A percentile compares a stretch with the other conserved stretches of the same genome.
Evolutionary conservation across 2,329 filamentous ascomycete genomes (phyloP).

Genomic region (Orbilia oligospora): DNA sequence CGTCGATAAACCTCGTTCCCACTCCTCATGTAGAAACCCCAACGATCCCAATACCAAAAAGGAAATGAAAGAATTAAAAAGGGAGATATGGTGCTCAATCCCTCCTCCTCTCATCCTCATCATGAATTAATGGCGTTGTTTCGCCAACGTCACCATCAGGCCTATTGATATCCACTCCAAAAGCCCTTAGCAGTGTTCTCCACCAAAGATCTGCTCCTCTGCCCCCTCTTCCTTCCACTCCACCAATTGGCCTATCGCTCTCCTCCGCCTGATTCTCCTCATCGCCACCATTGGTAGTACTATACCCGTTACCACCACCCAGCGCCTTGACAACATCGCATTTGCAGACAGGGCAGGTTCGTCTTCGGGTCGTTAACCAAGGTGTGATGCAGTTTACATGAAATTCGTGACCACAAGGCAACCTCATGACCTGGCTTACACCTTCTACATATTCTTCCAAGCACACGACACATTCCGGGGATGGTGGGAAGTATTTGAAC

Average conservation of each 20-base stretch:
- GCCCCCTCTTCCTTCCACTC: constrained; percentile 20
- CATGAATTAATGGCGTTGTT: constrained; percentile 49
- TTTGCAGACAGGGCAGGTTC: constrained; percentile 99
- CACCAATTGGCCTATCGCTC: constrained; percentile 31
- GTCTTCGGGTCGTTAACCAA: constrained; percentile 93
- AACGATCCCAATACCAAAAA: constrained; percentile 1
- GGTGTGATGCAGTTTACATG: constrained; percentile 98
- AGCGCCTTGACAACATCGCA: constrained; percentile 82
- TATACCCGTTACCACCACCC: constrained; percentile 46
- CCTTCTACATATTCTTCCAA: constrained; percentile 96
- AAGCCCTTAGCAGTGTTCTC: constrained; percentile 29
- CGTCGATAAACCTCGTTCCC: background rate
- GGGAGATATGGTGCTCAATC: constrained; percentile 32
- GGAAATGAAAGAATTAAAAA: background rate
- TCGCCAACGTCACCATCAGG: constrained; percentile 38
- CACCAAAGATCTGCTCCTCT: constrained; percentile 39
- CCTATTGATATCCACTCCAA: constrained; percentile 26
- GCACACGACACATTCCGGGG: constrained; percentile 93
- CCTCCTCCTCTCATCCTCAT: constrained; percentile 41
- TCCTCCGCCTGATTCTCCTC: constrained; percentile 31
- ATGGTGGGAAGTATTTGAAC: constrained; percentile 68
- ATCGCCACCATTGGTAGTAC: constrained; percentile 27
- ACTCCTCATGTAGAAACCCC: background rate
- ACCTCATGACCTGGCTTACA: constrained; percentile 93
- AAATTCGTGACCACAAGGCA: constrained; percentile 98